Evolutionary conservation across 768 basidiomycete genomes (phyloP), one percentile per base, ranked within the genome.

Genomic region (Tremella yokohamensis): DNA sequence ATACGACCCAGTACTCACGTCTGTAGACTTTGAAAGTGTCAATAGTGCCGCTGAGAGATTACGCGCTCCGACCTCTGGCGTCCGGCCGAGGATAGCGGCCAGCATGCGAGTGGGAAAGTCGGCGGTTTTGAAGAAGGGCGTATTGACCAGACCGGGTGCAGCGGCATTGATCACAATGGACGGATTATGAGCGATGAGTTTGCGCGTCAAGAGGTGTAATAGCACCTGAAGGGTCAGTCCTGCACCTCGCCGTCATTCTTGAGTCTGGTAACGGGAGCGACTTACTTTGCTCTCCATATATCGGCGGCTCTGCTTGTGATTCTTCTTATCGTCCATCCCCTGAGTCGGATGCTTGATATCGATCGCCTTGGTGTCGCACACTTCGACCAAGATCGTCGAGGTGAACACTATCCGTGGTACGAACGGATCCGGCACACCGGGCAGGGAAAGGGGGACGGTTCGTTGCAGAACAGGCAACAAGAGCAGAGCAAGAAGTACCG

Each of bases 401-500:
- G 54, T 56, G 54, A 56, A 47, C 13, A 56, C 47, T 15, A 56
- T 45, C 20, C 54, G n/a, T 8, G 54, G 44, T 2, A 19, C 16
- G 25, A 44, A 56, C n/a, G 54, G 54, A 48, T 45, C 47, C 42
- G 60, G 58, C 29, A 34, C 6, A 11, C 29, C 29, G 6, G 6
- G 29, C 29, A 34, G 29, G 29, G 29, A 34, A 13, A 63, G 50
- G 3, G 29, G 20, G 37, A 57, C 48, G 9, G 64, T 65, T 25
- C 44, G 37, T 13, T 40, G 22, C 25, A 66, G 58, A 15, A 53
- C 22, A 8, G 64, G 62, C 42, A 60, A 16, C 25, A 66, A 45
- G 50, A 66, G 64, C 40, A 58, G 26, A 29, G 58, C 58, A 39
- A 66, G 58, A 39, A 62, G 55, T 15, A 62, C 52, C 48, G 57